Conservation (phyloP, 768 basidiomycete species). For the Leucocoprinus birnbaumii region DNA sequence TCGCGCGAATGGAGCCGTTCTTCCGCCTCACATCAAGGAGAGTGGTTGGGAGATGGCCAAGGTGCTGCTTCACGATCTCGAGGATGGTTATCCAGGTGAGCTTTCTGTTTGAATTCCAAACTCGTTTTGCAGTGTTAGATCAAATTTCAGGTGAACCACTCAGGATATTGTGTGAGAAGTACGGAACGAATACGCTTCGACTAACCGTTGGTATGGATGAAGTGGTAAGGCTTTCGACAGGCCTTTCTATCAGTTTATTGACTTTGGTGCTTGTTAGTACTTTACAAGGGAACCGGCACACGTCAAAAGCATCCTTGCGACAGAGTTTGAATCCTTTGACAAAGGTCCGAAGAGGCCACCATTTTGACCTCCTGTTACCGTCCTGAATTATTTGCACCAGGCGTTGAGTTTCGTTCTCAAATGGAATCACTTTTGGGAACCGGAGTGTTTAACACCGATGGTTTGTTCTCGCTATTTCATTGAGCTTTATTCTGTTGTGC, state of each 20-base stretch:
- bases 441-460: slow-evolving; percentile 62
- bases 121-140: too few species aligned
- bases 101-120: too few species aligned
- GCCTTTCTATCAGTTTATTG: not conserved
- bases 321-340: slow-evolving; percentile 43
- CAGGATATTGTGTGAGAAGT: slow-evolving; percentile 19
- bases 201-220: slow-evolving; percentile 27
- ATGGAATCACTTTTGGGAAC: slow-evolving; percentile 42
- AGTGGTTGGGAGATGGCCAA: not conserved
- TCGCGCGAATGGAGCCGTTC: slow-evolving; percentile 12
- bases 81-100: slow-evolving; percentile 7
- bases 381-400: slow-evolving; percentile 12
- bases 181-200: slow-evolving; percentile 28
- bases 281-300: slow-evolving; percentile 44
- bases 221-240: slow-evolving; percentile 20
- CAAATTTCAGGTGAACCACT: slow-evolving; percentile 25
- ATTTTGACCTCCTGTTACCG: not conserved
- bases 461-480: slow-evolving; percentile 23
- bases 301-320: slow-evolving; percentile 48
- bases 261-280: slow-evolving; percentile 22
- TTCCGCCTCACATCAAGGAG: slow-evolving; percentile 14
- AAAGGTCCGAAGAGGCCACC: slow-evolving; percentile 31
- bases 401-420: slow-evolving; percentile 22
- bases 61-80: not conserved
- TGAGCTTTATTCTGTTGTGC: not conserved